Base-by-base conservation (phyloP, 345 rosid genomes). In the Linum tenue region DNA sequence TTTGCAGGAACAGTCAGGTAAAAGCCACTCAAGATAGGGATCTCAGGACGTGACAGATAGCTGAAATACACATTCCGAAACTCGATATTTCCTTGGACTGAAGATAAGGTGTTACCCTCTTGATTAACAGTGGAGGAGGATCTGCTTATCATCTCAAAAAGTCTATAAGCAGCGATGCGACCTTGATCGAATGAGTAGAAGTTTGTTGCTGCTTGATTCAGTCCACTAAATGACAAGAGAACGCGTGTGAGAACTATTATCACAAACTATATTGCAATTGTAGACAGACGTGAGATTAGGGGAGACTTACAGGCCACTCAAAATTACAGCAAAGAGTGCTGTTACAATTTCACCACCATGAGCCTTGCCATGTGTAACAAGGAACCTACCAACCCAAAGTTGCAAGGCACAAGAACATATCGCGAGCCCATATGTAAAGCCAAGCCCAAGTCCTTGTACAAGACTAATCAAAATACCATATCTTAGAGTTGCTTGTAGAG, bases 131-230 rank as follows among this genome's bases (percentile, higher is more conserved):
- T 68, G 62, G 96, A 85, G 55, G 96, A 85, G 59, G 97, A 91
- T 69, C 97, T 81, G 73, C 89, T 87, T 79, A 95, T 95, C 99
- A 95, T 91, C 86, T 95, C 99, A 81, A 74, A 95, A 75, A 91
- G 96, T 76, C 97, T 86, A 79, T 84, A 91, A 0, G 99, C 99
- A 55, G 99, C 99, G 82, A 95, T 88, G 68, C 97, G 77, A 65
- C 99, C 99, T 83, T 95, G 99, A 75, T 95, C 99, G 81, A 95
- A 95, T 15, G 99, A 87, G 70, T 91, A 95, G 74, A 95, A 95
- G 76, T 95, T 95, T 70, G 99, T 95, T 37, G 99, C 99, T 35
- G 99, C 99, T 71, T 95, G 99, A 83, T 95, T 95, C 73, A 95
- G 80, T 63, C 99, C 99, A 72, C 99, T 95, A 71, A 50, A 62